Percentiles rank a stretch among this genome's conserved stretches.
phyloP scores from a whole-genome alignment of 345 rosid species.

The Gossypium bickii region DNA sequence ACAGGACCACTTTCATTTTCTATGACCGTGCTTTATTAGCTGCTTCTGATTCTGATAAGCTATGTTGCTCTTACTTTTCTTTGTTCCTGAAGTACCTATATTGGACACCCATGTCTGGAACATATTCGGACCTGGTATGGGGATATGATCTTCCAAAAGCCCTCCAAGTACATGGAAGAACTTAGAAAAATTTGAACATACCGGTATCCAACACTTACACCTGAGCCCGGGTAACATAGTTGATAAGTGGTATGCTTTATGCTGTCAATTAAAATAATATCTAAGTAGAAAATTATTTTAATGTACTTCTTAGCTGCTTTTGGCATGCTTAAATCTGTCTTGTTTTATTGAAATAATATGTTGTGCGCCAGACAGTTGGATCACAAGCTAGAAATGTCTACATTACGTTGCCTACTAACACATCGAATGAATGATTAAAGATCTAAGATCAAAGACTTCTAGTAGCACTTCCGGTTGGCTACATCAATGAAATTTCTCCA shows the following conservation, averaged over 20 bases:
- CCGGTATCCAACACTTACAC: background rate
- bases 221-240: background rate
- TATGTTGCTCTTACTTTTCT: background rate
- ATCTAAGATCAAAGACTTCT: background rate
- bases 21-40: background rate
- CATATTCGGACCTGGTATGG: background rate
- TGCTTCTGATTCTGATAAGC: background rate
- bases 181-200: background rate
- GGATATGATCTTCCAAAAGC: background rate
- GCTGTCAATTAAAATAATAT: background rate
- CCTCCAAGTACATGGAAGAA: background rate
- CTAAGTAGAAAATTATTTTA: background rate
- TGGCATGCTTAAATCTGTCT: background rate
- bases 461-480: background rate
- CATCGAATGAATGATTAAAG: background rate
- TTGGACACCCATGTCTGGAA: background rate
- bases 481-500: background rate
- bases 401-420: background rate
- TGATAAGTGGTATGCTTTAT: background rate
- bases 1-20: background rate
- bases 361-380: too few species aligned
- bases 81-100: background rate
- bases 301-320: background rate
- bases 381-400: background rate
- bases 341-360: background rate